These are phyloP conservation scores for Hericium alpestre DNA, from an alignment of 768 basidiomycete genomes.

Conservation along the genomic window DNA sequence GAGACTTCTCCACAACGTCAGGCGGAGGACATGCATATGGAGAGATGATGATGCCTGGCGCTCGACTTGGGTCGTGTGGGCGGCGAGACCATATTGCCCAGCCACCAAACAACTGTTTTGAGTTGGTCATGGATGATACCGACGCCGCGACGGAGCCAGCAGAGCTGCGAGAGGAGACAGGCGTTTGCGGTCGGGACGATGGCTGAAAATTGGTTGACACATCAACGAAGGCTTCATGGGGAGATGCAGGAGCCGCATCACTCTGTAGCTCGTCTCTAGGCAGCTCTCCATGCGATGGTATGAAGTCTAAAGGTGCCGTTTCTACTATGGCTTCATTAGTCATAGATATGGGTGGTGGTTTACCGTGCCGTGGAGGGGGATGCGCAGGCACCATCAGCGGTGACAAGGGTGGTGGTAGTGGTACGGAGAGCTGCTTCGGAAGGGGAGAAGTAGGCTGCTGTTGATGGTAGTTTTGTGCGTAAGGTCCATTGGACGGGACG, in stretches of 20 bases:
- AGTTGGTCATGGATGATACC: background rate
- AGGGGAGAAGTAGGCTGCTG: constrained; percentile 44
- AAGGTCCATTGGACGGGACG: constrained; percentile 20
- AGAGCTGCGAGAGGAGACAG: background rate
- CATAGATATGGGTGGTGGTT: background rate
- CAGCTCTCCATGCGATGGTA: background rate
- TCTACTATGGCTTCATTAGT: background rate
- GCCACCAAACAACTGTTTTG: constrained; percentile 11
- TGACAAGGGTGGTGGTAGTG: constrained; percentile 20
- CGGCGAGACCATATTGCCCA: constrained; percentile 71
- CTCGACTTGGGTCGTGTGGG: constrained; percentile 50
- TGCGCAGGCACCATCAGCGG: background rate
- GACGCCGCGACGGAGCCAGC: background rate
- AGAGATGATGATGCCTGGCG: constrained; percentile 66
- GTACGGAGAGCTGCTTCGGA: constrained; percentile 55
- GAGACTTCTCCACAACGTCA: constrained; percentile 44
- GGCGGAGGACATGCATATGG: constrained; percentile 51
- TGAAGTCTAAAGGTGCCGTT: background rate
- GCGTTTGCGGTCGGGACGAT: background rate
- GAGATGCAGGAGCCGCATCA: background rate
- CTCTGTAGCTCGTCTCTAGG: background rate
- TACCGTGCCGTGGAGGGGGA: background rate
- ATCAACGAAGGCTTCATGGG: background rate
- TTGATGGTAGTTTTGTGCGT: constrained; percentile 34
- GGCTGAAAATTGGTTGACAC: background rate